phyloP scores from a whole-genome alignment of 2,329 filamentous ascomycete species.

The Rhynchosporium agropyri region DNA sequence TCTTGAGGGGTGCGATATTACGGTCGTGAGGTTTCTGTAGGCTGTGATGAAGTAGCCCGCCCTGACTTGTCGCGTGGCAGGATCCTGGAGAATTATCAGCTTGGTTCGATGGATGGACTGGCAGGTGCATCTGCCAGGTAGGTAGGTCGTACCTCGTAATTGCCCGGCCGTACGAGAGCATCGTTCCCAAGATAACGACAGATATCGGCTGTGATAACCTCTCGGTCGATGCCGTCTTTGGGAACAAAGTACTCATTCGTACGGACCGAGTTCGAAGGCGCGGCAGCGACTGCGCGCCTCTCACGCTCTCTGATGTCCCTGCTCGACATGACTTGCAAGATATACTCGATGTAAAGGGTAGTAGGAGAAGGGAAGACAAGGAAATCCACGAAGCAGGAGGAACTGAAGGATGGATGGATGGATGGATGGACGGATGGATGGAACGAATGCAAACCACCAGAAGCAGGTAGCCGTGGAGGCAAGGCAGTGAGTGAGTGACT shows the following conservation, averaged over 20 bases:
- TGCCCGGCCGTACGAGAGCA: conserved; percentile 74
- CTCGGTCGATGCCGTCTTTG: conserved; percentile 78
- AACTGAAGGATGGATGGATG: conserved; percentile 37
- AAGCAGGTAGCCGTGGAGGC: conserved; percentile 40
- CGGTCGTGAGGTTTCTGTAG: conserved; percentile 77
- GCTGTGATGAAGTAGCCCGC: conserved; percentile 78
- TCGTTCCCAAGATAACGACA: conserved; percentile 84
- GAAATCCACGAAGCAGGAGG: conserved; percentile 37
- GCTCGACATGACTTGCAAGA: conserved; percentile 33
- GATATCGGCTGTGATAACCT: conserved; percentile 83
- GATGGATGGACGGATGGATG: conserved; percentile 15
- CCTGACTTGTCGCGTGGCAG: conserved; percentile 60
- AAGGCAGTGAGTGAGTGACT: not conserved
- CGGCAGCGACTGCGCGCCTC: conserved; percentile 42
- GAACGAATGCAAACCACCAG: conserved; percentile 39
- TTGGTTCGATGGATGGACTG: not conserved
- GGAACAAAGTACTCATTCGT: conserved; percentile 82
- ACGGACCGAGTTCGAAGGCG: conserved; percentile 45
- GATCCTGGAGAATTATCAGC: conserved; percentile 48
- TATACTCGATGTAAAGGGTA: conserved; percentile 36
- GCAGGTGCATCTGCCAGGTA: not conserved
- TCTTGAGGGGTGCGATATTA: conserved; percentile 46
- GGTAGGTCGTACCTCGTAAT: conserved; percentile 64
- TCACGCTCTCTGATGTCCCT: conserved; percentile 35
- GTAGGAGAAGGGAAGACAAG: conserved; percentile 39